A percentile compares a stretch with the other conserved stretches of the same genome.
These are phyloP conservation scores for Veloporphyrellus conicus DNA, from an alignment of 1,284 basidiomycete species.

Conservation along the genomic window DNA sequence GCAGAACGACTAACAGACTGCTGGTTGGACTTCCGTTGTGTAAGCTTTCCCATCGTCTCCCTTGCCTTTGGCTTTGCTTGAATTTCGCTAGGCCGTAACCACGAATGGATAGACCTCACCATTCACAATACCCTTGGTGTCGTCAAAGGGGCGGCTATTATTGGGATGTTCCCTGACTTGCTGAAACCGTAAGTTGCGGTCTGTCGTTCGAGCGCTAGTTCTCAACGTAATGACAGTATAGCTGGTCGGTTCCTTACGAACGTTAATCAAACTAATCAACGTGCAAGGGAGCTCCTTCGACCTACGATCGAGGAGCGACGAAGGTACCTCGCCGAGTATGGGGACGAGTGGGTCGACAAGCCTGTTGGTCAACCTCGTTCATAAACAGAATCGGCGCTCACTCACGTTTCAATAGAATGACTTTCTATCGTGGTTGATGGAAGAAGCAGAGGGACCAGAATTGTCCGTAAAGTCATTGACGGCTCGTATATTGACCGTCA, in stretches of 20 bases:
- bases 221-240: constrained; percentile 1
- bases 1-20: constrained; percentile 35
- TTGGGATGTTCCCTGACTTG: constrained; percentile 37
- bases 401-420: constrained; percentile 33
- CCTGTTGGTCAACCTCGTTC: constrained; percentile 29
- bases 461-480: constrained; percentile 29
- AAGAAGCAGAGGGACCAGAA: constrained; percentile 35
- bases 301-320: constrained; percentile 39
- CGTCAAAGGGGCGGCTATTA: constrained; percentile 22
- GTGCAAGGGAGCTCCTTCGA: constrained; percentile 26
- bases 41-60: constrained; percentile 11
- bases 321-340: constrained; percentile 30
- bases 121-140: constrained; percentile 34
- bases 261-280: neutral
- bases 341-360: constrained; percentile 37
- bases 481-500: constrained; percentile 32
- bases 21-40: constrained; percentile 42
- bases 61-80: neutral
- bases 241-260: neutral
- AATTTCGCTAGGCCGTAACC: constrained; percentile 36
- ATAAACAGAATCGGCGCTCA: neutral
- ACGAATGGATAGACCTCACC: constrained; percentile 39
- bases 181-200: constrained; percentile 35
- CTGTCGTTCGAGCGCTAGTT: neutral
- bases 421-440: constrained; percentile 44